These are phyloP conservation scores for Daldinia grandis DNA, from an alignment of 495 filamentous ascomycete genomes.

Conservation along the genomic window DNA sequence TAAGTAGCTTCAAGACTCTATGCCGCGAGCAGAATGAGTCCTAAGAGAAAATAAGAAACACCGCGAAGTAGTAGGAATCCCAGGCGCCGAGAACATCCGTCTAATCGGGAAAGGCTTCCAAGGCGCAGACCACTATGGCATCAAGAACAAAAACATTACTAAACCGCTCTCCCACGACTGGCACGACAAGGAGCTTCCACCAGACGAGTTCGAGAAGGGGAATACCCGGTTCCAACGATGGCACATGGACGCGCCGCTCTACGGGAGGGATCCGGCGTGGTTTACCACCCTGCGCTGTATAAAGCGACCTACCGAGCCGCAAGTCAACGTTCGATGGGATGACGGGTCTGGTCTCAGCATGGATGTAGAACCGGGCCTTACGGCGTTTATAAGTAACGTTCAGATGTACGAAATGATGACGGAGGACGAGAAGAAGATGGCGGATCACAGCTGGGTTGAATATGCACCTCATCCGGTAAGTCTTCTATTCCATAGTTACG, in stretches of 20 bases:
- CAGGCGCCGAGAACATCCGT: conserved; percentile 54
- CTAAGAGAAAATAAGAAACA: conserved; percentile 35
- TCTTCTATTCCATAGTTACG: background rate
- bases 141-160: conserved; percentile 48
- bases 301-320: conserved; percentile 44
- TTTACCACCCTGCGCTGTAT: conserved; percentile 55
- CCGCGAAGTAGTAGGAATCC: conserved; percentile 50
- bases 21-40: background rate
- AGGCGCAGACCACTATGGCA: conserved; percentile 53
- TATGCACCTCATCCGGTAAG: conserved; percentile 51
- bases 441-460: conserved; percentile 55
- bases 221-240: conserved; percentile 54
- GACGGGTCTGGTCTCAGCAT: conserved; percentile 49
- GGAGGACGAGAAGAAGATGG: conserved; percentile 49
- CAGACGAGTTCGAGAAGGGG: conserved; percentile 45
- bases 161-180: conserved; percentile 51
- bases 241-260: conserved; percentile 57
- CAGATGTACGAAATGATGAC: conserved; percentile 51
- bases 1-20: conserved; percentile 12
- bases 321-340: conserved; percentile 53
- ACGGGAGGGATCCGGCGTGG: conserved; percentile 53
- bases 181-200: conserved; percentile 42
- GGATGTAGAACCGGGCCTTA: conserved; percentile 45
- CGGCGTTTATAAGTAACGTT: conserved; percentile 45
- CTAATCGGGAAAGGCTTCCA: conserved; percentile 56